Base-by-base conservation (phyloP, 2,329 filamentous ascomycete genomes). In the Fusarium staphyleae region DNA sequence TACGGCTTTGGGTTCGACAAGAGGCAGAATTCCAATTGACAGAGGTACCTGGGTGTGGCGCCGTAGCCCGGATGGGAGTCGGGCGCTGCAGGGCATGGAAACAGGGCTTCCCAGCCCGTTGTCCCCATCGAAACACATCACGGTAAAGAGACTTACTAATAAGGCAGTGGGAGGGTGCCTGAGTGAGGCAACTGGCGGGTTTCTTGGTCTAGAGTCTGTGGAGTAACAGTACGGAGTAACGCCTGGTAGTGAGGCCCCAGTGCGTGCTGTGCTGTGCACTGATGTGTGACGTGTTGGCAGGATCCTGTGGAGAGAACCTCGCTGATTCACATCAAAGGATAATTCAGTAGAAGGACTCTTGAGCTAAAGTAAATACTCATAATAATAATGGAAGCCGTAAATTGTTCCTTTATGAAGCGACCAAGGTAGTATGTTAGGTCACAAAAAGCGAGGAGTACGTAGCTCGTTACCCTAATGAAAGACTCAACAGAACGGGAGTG, bases 21-120 rank as follows among this genome's bases (percentile, higher is more conserved):
- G 43, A 60, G 49, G 50, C 56, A 39, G 55, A 60, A 60, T 55
- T 60, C 57, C 45, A 58, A 22, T 54, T 55, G 36, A 53, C 35
- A 43, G 42, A 46, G 41, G 43, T 48, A 61, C 41, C 42, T 24
- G 39, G 30, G 49, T 37, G 54, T 62, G 58, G 58, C 58, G 54
- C 44, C 29, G 37, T 36, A 46, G 52, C 52, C 47, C 42, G 46
- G 49, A 51, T 36, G 57, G 26, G 33, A 44, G 24, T 44, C 13
- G 32, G 41, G 47, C 18, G 39, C 22, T 44, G 39, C 40, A 55
- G 37, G 48, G 48, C 46, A 55, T 4, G 19, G 5, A 9, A 53
- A 26, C 57, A 58, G 60, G 48, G 57, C 57, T 40, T 42, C 40
- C 29, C 36, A 41, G 46, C 29, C 46, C 46, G 36, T 47, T 32